A percentile compares a stretch with the other conserved stretches of the same genome.
Evolutionary conservation across 352 stramenopile species (phyloP).

Genomic region (Phytopythium helicoides): DNA sequence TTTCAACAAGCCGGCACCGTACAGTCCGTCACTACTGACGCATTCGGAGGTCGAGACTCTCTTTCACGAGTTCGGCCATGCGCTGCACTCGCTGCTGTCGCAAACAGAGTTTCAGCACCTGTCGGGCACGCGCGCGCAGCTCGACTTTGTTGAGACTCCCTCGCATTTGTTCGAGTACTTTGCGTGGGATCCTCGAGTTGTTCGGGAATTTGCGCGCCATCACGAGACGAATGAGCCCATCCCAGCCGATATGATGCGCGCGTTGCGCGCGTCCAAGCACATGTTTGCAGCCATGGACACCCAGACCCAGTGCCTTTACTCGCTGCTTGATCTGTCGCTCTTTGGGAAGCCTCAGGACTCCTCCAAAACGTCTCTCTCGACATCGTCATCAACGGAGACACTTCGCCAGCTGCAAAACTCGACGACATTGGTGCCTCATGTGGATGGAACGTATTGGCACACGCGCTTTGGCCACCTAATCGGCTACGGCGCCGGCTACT

Average conservation of each 20-base stretch:
- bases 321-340: constrained; percentile 69
- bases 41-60: constrained; percentile 97
- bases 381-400: constrained; percentile 51
- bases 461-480: constrained; percentile 88
- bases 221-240: constrained; percentile 79
- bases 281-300: constrained; percentile 91
- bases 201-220: constrained; percentile 83
- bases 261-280: constrained; percentile 72
- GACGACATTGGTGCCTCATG: constrained; percentile 71
- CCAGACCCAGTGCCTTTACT: constrained; percentile 83
- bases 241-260: constrained; percentile 70
- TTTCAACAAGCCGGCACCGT: constrained; percentile 76
- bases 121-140: constrained; percentile 90
- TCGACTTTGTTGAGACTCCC: constrained; percentile 96
- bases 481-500: constrained; percentile 90
- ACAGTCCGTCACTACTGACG: constrained; percentile 70
- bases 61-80: constrained; percentile 98
- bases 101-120: constrained; percentile 97
- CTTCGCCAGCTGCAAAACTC: constrained; percentile 68
- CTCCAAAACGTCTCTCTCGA: constrained; percentile 32
- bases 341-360: constrained; percentile 35
- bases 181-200: constrained; percentile 89
- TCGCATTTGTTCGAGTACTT: constrained; percentile 99
- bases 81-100: constrained; percentile 95
- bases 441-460: constrained; percentile 81